Evolutionary conservation across 805 yeast genomes (phyloP), one percentile per base, ranked within the genome.

Genomic region (Candida insectalens): DNA sequence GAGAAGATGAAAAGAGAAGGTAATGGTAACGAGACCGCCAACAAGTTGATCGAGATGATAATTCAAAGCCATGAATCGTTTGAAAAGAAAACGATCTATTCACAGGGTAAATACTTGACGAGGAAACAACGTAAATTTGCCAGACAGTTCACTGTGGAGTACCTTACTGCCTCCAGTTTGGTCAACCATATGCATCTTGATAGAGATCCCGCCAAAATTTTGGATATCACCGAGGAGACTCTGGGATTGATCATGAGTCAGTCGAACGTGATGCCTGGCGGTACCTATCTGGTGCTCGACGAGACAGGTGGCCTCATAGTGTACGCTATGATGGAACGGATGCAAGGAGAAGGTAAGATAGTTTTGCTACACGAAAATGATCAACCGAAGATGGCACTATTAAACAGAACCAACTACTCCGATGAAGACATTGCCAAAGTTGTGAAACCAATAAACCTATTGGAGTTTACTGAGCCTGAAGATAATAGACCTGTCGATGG

Each of bases 261-360:
- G 45, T 95, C 80, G 2, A 85, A 89, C 50, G 71, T 92, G 22
- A 74, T 77, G 49, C 87, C 95, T 1, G 95, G 95, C 8, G 97
- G 98, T 1, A 75, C 71, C 38, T 92, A 92, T 49, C 61, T 92
- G 16, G 78, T 89, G 3, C 67, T 85, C 35, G 99, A 92, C 50
- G 98, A 92, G 50, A 81, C 95, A n/a, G 88, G 95, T 21, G 96
- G 97, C 5, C 67, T 89, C n/a, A 52, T 92, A 1, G 71, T 83
- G 5, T 83, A 83, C 39, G 84, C 94, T 4, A 65, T 92, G 68
- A 52, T 92, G 57, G 99, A 92, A 53, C 67, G 96, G 51, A 83
- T 94, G 89, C 76, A 75, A 39, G 95, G 95, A 10, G 61, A 73
- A 34, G 79, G 79, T 8, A 51, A 65, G 3, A 74, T 92, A 29